Percentiles rank a stretch among this genome's conserved stretches.
Evolutionary conservation across 768 basidiomycete species (phyloP).

Genomic region (Amanita pallidorosea): DNA sequence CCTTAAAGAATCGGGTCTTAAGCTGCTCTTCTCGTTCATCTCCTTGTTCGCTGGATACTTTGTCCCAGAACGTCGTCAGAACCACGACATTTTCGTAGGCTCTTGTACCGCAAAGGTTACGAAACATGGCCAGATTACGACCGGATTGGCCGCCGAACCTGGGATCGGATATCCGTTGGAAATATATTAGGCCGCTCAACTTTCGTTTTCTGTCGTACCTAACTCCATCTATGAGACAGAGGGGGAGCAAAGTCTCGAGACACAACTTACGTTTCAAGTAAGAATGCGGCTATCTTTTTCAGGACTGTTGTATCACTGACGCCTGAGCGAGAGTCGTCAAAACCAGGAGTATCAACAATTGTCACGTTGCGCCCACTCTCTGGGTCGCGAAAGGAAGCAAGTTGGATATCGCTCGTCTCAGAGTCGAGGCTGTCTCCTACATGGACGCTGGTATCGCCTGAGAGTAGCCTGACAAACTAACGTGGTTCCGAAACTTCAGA

Average conservation of each 20-base stretch:
- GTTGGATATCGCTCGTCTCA: not conserved
- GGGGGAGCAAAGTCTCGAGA: not conserved
- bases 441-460: not conserved
- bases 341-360: not conserved
- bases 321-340: not conserved
- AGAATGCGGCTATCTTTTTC: not conserved
- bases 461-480: not conserved
- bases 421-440: not conserved
- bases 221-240: not conserved
- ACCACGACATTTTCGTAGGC: not conserved
- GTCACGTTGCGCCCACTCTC: not conserved
- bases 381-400: not conserved
- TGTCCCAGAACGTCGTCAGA: not conserved
- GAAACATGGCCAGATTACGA: not conserved
- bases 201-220: not conserved
- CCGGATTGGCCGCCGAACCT: not conserved
- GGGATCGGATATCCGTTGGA: not conserved
- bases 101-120: not conserved
- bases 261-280: not conserved
- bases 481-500: no score
- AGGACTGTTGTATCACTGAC: not conserved
- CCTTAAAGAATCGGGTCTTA: not conserved
- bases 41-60: not conserved
- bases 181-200: not conserved
- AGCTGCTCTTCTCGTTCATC: not conserved